These are phyloP conservation scores for apple (Malus domestica) DNA, from an alignment of 306 rosid species.

Conservation along the genomic window DNA sequence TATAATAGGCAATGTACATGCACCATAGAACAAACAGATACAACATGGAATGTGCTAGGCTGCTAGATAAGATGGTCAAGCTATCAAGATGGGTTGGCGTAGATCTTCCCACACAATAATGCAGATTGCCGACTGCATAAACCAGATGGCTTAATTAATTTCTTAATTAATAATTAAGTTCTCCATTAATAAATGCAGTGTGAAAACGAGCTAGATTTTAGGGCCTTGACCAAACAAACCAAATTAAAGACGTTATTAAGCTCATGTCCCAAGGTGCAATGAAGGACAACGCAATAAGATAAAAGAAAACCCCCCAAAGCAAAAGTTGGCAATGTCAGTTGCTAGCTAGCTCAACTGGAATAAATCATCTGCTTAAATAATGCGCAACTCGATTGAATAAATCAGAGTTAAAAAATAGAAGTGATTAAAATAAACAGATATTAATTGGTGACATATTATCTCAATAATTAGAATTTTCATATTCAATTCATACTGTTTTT, in stretches of 20 bases:
- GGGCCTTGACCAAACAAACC: slow-evolving; percentile 53
- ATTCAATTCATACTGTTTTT: accelerated
- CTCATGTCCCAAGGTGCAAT: slow-evolving; percentile 46
- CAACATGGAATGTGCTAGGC: background rate
- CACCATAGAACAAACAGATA: background rate
- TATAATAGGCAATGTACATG: background rate
- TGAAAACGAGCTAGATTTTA: slow-evolving; percentile 42
- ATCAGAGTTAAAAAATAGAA: background rate
- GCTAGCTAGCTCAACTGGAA: slow-evolving; percentile 46
- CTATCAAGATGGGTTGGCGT: slow-evolving; percentile 17
- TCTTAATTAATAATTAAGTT: background rate
- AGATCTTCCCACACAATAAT: slow-evolving; percentile 23
- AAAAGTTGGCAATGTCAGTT: slow-evolving; percentile 79
- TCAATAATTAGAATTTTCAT: accelerated
- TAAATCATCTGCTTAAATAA: slow-evolving; percentile 31
- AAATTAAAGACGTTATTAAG: slow-evolving; percentile 37
- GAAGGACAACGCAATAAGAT: slow-evolving; percentile 53
- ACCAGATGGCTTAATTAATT: slow-evolving; percentile 28
- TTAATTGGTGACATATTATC: background rate
- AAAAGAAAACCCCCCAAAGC: slow-evolving; percentile 23
- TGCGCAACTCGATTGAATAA: background rate
- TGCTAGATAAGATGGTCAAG: slow-evolving; percentile 33
- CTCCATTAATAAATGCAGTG: background rate
- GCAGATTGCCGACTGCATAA: slow-evolving; percentile 24
- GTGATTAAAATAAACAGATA: background rate